Base-by-base conservation (phyloP, 176 grass and related monocot genomes). In the Raddia distichophylla region DNA sequence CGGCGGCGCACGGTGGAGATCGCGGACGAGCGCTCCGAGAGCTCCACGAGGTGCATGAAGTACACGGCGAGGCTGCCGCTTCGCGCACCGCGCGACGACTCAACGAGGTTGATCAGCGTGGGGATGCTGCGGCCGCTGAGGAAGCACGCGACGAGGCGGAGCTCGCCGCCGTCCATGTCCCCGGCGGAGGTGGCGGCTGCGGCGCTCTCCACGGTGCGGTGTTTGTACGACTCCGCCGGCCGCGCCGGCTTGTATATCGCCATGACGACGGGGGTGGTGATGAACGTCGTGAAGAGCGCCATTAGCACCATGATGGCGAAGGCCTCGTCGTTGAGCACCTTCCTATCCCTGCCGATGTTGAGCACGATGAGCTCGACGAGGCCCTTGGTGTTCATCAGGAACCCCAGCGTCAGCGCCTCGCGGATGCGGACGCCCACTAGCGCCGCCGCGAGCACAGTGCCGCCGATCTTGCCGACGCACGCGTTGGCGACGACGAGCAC, bases 241-340 rank as follows among this genome's bases (percentile, higher is more conserved):
- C 51, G 3, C 51, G 13, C 51, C 14, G 14, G 51, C 51, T 53
- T 53, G 51, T 69, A 65, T 48, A 80, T 67, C 10, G 75, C 60
- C 60, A 78, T 78, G 14, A 78, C 75, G 60, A 78, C 49, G 46
- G 81, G 87, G 13, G 87, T 89, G 40, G 87, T 84, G 51, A 84
- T 60, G 69, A 89, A 84, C 45, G 87, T 89, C 16, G 87, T 89
- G 76, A 89, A 84, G 4, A 89, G 81, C 14, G 87, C 81, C 87
- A 89, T 84, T 6, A 89, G 67, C 59, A 89, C 87, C 59, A 89
- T 8, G 49, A 89, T 89, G 12, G 87, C 87, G 69, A 89, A 89
- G 1, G 87, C 13, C 51, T 89, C 81, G 58, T 89, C 87, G 69
- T 80, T 89, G 8, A 89, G 82, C 42, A 90, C 83, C 34, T 83